Conservation (phyloP, 306 rosid genomes). For the Prunus mume region DNA sequence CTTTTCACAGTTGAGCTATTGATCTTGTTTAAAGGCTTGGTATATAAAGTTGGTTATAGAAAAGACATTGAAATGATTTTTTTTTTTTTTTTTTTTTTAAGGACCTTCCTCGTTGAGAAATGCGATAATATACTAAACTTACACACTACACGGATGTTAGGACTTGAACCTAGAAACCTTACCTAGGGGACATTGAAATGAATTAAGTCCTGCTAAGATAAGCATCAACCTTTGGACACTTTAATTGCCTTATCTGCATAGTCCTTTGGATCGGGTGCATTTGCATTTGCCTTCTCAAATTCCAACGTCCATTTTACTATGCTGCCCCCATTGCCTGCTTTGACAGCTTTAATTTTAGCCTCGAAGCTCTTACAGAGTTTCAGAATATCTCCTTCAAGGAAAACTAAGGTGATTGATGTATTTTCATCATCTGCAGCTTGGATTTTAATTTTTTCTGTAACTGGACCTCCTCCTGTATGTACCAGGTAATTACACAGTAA, state of each 20-base stretch:
- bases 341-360: background rate
- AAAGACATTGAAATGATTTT: too few relatives aligned
- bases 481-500: background rate
- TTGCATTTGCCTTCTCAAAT: constrained; percentile 25
- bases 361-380: constrained; percentile 8
- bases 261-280: constrained; percentile 10
- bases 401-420: background rate
- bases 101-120: accelerated
- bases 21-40: too few relatives aligned
- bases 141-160: too few relatives aligned
- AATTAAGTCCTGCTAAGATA: background rate
- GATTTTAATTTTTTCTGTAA: constrained; percentile 6
- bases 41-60: too few relatives aligned
- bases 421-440: background rate
- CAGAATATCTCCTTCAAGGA: constrained; percentile 13
- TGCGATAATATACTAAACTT: too few relatives aligned
- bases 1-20: too few relatives aligned
- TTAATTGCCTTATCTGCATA: background rate
- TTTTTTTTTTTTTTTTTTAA: too few relatives aligned
- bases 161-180: too few relatives aligned
- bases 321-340: background rate
- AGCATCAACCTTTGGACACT: constrained; percentile 28
- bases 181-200: too few relatives aligned
- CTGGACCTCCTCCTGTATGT: constrained; percentile 6
- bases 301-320: constrained; percentile 14